Percentiles rank a stretch among this genome's conserved stretches.
These are phyloP conservation scores for Yamadazyma endophytica DNA, from an alignment of 805 yeast species.

Conservation along the genomic window DNA sequence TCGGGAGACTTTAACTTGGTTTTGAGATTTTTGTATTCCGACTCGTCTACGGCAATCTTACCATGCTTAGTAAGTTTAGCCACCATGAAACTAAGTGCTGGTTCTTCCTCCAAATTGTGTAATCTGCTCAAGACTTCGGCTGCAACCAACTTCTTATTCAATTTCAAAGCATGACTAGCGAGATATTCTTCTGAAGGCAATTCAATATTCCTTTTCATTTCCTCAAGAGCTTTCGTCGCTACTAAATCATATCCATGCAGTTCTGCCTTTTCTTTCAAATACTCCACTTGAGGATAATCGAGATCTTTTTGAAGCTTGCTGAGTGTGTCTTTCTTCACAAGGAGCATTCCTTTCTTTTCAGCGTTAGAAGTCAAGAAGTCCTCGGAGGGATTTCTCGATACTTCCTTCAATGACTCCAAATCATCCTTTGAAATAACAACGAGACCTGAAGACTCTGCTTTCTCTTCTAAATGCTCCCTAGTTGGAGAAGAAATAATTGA, in stretches of 20 bases:
- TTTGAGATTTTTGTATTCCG: constrained; percentile 2
- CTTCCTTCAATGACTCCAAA: constrained; percentile 6
- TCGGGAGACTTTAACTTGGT: constrained; percentile 6
- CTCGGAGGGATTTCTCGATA: constrained; percentile 22
- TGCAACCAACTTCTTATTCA: constrained; percentile 18
- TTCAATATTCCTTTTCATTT: constrained; percentile 6
- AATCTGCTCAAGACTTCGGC: constrained; percentile 1
- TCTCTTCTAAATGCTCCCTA: constrained; percentile 19
- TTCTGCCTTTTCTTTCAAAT: constrained; percentile 12
- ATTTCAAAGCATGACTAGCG: too few relatives aligned
- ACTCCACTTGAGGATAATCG: constrained; percentile 14
- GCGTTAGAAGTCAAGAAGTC: constrained; percentile 16
- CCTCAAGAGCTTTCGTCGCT: background rate
- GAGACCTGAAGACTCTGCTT: constrained; percentile 12
- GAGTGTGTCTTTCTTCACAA: constrained; percentile 6
- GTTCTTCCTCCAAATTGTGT: too few relatives aligned
- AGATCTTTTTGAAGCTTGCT: constrained; percentile 4
- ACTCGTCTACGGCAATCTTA: constrained; percentile 6
- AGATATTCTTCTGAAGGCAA: constrained; percentile 17
- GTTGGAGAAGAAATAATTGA: constrained; percentile 24
- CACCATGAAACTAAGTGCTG: constrained; percentile 14
- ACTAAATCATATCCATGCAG: constrained; percentile 3
- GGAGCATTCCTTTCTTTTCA: constrained; percentile 2
- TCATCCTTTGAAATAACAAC: constrained; percentile 14
- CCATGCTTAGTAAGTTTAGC: constrained; percentile 9